Evolutionary conservation across 371 early-diverging fungal genomes (phyloP), one percentile per base, ranked within the genome.

Genomic region (Amoeboaphelidium protococcarum): DNA sequence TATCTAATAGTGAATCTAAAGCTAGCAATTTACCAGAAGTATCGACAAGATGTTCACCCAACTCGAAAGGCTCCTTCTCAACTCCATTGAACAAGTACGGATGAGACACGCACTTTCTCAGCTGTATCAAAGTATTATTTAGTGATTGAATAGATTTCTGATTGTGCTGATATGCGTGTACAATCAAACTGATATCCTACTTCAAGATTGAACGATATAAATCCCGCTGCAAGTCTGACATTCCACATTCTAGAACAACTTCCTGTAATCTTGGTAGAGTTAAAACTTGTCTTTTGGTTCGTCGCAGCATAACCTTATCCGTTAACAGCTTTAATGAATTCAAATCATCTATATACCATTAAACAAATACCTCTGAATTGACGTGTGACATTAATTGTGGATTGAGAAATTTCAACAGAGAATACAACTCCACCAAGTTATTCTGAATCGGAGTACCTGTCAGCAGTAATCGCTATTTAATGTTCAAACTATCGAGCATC

Each of bases 71-170:
- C 22, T 58, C 54, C 16, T 64, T 58, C 63, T 95, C 95, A n/a
- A 98, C 84, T 47, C 82, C 80, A 12, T 80, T 79, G 41, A 98
- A 81, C 41, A 99, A 64, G 58, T 79, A 98, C 1, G 99, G 99
- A 59, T 99, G 98, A 58, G 97, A 97, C 52, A 90, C 82, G 45
- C 88, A 92, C 59, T 98, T 98, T 59, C 97, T 87, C 25, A 99
- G 74, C 70, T 98, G 97, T 95, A 96, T 97, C 53, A 48, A 16
- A 31, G 16, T 16, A 31, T 31, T 31, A 31, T 31, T 31, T 16
- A 31, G 6, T 31, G 10, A 6, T 31, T 31, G 6, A 6, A 31
- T 31, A 16, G 37, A 10, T 31, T 6, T 31, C 6, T 10, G 10
- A 31, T 10, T 10, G 16, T 16, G 10, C 16, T n/a, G n/a, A n/a